Evolutionary conservation across 352 stramenopile species (phyloP).

Genomic region (Phytophthora meadii): DNA sequence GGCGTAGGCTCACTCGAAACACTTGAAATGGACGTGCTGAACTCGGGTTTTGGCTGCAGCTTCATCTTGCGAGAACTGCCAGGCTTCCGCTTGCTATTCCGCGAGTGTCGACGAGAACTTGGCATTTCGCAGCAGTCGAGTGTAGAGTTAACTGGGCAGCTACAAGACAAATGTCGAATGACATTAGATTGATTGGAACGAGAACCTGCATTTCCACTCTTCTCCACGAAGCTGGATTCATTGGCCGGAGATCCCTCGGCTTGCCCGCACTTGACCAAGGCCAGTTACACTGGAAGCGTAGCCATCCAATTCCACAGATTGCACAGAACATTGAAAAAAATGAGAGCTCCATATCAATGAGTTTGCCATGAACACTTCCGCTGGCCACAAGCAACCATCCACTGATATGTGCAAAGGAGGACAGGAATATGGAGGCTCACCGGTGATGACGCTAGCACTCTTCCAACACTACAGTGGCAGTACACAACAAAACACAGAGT

Average conservation of each 20-base stretch:
- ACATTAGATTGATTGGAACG: not conserved
- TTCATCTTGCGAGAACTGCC: constrained; percentile 20
- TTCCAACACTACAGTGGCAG: constrained; percentile 1
- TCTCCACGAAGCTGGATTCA: constrained; percentile 11
- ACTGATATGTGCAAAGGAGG: constrained; percentile 24
- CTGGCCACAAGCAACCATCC: constrained; percentile 7
- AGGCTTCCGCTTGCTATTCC: constrained; percentile 26
- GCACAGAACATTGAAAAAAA: constrained; percentile 1
- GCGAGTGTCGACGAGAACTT: constrained; percentile 18
- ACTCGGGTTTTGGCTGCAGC: constrained; percentile 8
- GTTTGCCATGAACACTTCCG: too few relatives aligned
- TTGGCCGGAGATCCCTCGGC: constrained; percentile 19
- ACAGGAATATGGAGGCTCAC: constrained; percentile 18
- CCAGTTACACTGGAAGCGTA: not conserved
- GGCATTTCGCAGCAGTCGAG: constrained; percentile 16
- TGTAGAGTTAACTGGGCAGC: constrained; percentile 3
- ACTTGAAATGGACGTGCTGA: constrained; percentile 40
- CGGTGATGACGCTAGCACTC: constrained; percentile 30
- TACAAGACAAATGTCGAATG: constrained; percentile 31
- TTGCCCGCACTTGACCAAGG: constrained; percentile 16
- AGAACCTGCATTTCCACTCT: not conserved
- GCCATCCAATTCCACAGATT: constrained; percentile 27
- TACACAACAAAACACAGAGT: constrained; percentile 18
- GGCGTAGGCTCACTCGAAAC: constrained; percentile 37
- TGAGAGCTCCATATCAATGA: not conserved